phyloP scores from a whole-genome alignment of 2,329 filamentous ascomycete species.

The Lithohypha guttulata region DNA sequence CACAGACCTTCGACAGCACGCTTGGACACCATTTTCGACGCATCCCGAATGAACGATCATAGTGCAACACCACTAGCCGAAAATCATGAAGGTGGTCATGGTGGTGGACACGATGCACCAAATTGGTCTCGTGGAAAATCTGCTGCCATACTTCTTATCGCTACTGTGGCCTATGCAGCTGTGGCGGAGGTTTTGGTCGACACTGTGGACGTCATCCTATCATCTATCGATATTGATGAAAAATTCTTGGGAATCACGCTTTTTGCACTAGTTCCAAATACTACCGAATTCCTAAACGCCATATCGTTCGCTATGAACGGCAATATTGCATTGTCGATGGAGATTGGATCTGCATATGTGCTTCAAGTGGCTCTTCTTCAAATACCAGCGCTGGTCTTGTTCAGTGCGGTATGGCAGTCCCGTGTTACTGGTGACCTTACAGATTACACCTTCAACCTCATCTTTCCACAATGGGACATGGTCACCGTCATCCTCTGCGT shows the following conservation, averaged over 20 bases:
- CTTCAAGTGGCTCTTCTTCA: conserved; percentile 92
- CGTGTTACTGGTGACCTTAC: conserved; percentile 43
- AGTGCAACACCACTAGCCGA: conserved; percentile 29
- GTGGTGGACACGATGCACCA: conserved; percentile 86
- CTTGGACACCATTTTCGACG: conserved; percentile 23
- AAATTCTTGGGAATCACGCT: conserved; percentile 96
- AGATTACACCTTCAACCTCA: conserved; percentile 52
- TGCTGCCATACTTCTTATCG: conserved; percentile 73
- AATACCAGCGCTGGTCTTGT: conserved; percentile 84
- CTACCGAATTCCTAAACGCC: conserved; percentile 95
- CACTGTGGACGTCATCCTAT: conserved; percentile 90
- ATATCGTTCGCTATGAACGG: conserved; percentile 99
- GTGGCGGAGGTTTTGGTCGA: conserved; percentile 96
- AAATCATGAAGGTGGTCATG: conserved; percentile 33
- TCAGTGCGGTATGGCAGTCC: conserved; percentile 63
- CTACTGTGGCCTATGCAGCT: conserved; percentile 86
- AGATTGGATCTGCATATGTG: conserved; percentile 94
- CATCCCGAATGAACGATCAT: conserved; percentile 37
- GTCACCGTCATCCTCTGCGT: conserved; percentile 92
- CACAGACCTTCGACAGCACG: conserved; percentile 27
- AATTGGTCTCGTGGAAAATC: conserved; percentile 95
- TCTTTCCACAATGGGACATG: conserved; percentile 99
- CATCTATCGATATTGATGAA: conserved; percentile 83
- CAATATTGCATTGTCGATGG: conserved; percentile 97
- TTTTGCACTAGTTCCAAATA: conserved; percentile 94